Conservation (phyloP, 352 stramenopile genomes). For the Phytophthora vignae region DNA sequence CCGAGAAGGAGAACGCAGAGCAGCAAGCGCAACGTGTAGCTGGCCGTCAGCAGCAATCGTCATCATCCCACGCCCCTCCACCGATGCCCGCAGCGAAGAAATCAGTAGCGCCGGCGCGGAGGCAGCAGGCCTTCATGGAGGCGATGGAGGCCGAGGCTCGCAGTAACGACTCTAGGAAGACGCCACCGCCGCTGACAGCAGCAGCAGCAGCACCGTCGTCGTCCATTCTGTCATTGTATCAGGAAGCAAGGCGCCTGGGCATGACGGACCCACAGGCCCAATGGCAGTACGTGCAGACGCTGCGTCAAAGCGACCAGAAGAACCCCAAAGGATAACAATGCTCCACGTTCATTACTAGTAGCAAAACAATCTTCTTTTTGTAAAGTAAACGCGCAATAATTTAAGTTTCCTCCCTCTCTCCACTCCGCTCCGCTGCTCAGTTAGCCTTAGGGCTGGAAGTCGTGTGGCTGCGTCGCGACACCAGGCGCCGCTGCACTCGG, state of each 20-base stretch:
- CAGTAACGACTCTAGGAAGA: not conserved
- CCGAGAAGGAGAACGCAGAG: constrained; percentile 34
- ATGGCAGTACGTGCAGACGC: constrained; percentile 51
- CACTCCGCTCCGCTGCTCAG: constrained; percentile 12
- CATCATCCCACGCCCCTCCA: constrained; percentile 23
- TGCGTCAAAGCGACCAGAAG: constrained; percentile 19
- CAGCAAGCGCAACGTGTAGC: constrained; percentile 17
- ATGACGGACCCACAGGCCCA: constrained; percentile 45
- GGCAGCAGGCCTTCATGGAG: constrained; percentile 61
- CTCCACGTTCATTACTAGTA: constrained; percentile 26
- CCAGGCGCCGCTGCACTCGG: constrained; percentile 52
- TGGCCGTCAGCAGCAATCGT: constrained; percentile 11
- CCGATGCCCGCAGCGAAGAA: constrained; percentile 10
- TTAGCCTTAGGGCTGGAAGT: constrained; percentile 33
- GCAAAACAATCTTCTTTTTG: constrained; percentile 21
- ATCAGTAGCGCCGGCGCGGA: constrained; percentile 2
- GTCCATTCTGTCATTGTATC: constrained; percentile 52
- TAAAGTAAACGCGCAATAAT: constrained; percentile 45
- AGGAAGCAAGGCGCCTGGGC: constrained; percentile 45
- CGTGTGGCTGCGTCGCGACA: constrained; percentile 36
- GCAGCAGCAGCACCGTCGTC: constrained; percentile 10
- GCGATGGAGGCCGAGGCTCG: constrained; percentile 59
- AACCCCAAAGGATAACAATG: constrained; percentile 12
- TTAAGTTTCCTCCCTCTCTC: constrained; percentile 37
- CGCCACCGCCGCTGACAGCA: not conserved